Percentiles rank a stretch among this genome's conserved stretches.
Conservation (phyloP, 2,329 filamentous ascomycete genomes). For the Aspergillus tubingensis region DNA sequence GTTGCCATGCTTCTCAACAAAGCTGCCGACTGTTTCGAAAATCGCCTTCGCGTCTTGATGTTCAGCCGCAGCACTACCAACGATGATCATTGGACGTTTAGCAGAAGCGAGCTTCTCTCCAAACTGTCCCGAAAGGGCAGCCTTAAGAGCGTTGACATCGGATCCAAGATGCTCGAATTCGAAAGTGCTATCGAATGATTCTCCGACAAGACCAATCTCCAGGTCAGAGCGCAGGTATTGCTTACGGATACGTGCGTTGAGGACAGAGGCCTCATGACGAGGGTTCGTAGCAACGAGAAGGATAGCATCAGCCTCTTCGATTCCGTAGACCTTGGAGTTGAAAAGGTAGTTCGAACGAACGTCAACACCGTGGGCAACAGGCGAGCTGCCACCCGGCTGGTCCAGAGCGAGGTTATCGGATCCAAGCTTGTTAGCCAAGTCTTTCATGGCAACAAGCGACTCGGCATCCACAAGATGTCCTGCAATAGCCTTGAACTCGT, state of each 20-base stretch:
- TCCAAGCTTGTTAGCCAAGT: constrained; percentile 91
- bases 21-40: constrained; percentile 85
- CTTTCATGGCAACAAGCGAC: constrained; percentile 93
- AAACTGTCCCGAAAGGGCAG: constrained; percentile 79
- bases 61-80: constrained; percentile 89
- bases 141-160: constrained; percentile 78
- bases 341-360: constrained; percentile 93
- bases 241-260: constrained; percentile 96
- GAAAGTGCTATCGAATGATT: constrained; percentile 90
- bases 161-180: constrained; percentile 88
- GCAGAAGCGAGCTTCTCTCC: constrained; percentile 88
- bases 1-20: constrained; percentile 88
- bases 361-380: constrained; percentile 89
- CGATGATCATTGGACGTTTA: constrained; percentile 93
- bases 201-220: constrained; percentile 86
- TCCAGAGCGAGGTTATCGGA: constrained; percentile 96
- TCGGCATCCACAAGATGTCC: constrained; percentile 91
- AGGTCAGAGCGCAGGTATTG: constrained; percentile 96
- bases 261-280: constrained; percentile 87
- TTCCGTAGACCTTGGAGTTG: constrained; percentile 91
- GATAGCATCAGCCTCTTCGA: constrained; percentile 90
- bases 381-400: constrained; percentile 78
- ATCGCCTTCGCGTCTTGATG: constrained; percentile 88
- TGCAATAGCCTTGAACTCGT: constrained; percentile 95
- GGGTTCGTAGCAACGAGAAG: constrained; percentile 94